phyloP scores from a whole-genome alignment of 2,329 filamentous ascomycete species.

The Orbilia blumenaviensis region DNA sequence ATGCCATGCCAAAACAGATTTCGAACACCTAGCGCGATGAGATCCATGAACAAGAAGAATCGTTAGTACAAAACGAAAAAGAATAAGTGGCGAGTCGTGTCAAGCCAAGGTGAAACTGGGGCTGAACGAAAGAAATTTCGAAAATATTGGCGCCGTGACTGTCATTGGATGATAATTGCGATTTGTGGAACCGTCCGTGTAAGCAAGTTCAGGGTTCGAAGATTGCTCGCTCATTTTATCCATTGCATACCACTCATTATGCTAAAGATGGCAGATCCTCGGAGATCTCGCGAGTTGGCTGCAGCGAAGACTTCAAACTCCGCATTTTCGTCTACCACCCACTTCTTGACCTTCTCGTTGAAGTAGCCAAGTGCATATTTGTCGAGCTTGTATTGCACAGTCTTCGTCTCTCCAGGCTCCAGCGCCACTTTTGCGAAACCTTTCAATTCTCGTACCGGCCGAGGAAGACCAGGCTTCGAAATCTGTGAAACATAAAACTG shows the following conservation, averaged over 20 bases:
- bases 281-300: conserved; percentile 57
- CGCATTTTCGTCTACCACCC: conserved; percentile 57
- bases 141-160: conserved; percentile 16
- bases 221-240: conserved; percentile 54
- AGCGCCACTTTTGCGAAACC: conserved; percentile 63
- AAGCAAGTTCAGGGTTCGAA: neutral
- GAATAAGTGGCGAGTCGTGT: conserved; percentile 8
- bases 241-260: conserved; percentile 56
- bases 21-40: conserved; percentile 50
- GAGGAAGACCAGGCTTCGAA: conserved; percentile 57
- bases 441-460: conserved; percentile 63
- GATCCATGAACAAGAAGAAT: conserved; percentile 52
- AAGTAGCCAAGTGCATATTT: conserved; percentile 69
- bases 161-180: conserved; percentile 4
- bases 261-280: conserved; percentile 56
- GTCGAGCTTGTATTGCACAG: conserved; percentile 62
- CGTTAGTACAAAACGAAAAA: conserved; percentile 37
- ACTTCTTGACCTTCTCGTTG: conserved; percentile 61
- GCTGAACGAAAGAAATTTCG: neutral
- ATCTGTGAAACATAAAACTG: conserved; percentile 59
- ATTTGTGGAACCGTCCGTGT: conserved; percentile 27
- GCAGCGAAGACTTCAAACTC: conserved; percentile 57
- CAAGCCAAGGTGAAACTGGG: conserved; percentile 7
- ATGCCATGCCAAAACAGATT: conserved; percentile 45
- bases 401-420: conserved; percentile 60